Evolutionary conservation across 352 stramenopile species (phyloP).

Genomic region (Phytophthora multivora): DNA sequence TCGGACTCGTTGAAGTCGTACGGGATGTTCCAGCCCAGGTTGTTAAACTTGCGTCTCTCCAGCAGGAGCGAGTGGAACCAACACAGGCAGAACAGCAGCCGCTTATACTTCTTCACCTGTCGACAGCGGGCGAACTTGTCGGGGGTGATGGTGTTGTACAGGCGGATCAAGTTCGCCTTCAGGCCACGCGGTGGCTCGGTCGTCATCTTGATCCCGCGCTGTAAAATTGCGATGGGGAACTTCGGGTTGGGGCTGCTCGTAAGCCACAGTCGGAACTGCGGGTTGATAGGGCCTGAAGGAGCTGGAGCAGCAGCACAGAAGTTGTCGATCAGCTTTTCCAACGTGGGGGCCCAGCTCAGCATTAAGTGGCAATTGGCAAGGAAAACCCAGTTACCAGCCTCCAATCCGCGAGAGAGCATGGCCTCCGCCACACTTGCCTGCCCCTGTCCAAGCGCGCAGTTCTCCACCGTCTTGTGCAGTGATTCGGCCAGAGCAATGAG

Average conservation of each 20-base stretch:
- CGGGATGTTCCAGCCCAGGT: conserved; percentile 97
- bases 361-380: conserved; percentile 97
- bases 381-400: conserved; percentile 94
- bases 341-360: conserved; percentile 93
- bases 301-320: conserved; percentile 65
- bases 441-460: conserved; percentile 93
- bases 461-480: conserved; percentile 88
- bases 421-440: conserved; percentile 92
- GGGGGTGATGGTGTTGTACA: conserved; percentile 94
- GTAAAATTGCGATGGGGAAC: conserved; percentile 96
- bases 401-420: conserved; percentile 87
- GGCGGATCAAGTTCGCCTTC: conserved; percentile 91
- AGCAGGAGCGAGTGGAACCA: conserved; percentile 97
- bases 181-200: conserved; percentile 94
- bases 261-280: conserved; percentile 94
- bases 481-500: conserved; percentile 87
- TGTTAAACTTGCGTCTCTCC: conserved; percentile 96
- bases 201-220: conserved; percentile 97
- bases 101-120: conserved; percentile 91
- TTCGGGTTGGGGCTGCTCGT: conserved; percentile 93
- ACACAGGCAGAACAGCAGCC: conserved; percentile 93
- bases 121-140: conserved; percentile 88
- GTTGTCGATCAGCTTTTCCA: conserved; percentile 95
- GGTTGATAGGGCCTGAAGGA: conserved; percentile 59
- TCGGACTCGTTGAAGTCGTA: conserved; percentile 98